phyloP scores from a whole-genome alignment of 192 early-diverging fungal species.

The Podila epigama region DNA sequence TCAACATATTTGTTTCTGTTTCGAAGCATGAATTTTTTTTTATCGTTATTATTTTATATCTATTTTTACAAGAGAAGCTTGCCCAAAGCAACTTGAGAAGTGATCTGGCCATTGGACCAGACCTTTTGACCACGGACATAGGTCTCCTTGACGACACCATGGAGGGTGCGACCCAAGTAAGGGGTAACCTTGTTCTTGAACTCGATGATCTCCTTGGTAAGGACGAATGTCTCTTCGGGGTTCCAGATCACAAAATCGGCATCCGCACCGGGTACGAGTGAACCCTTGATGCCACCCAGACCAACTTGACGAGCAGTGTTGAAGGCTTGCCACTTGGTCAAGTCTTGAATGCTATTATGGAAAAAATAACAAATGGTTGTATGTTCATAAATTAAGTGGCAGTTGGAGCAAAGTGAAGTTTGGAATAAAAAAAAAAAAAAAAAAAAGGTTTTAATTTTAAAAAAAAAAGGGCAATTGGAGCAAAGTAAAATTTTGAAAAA shows the following conservation, averaged over 20 bases:
- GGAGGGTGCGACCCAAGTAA: constrained; percentile 67
- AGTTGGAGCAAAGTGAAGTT: background rate
- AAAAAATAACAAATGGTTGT: background rate
- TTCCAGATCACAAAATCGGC: constrained; percentile 84
- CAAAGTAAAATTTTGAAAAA: background rate
- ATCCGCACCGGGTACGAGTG: constrained; percentile 71
- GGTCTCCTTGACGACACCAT: constrained; percentile 75
- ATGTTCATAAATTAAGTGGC: too few species aligned
- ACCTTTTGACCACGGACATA: constrained; percentile 69
- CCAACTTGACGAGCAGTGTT: constrained; percentile 68
- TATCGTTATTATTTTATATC: constrained; percentile 2
- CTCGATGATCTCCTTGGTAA: constrained; percentile 70
- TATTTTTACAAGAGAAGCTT: constrained; percentile 30
- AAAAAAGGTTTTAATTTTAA: constrained; percentile 5
- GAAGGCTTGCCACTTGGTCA: constrained; percentile 71
- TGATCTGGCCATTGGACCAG: constrained; percentile 37
- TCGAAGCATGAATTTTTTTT: background rate
- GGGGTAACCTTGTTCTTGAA: constrained; percentile 87
- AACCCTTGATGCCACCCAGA: constrained; percentile 71
- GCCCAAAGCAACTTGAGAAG: constrained; percentile 29
- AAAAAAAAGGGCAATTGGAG: background rate
- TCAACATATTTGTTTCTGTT: background rate
- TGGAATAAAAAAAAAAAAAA: background rate
- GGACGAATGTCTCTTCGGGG: constrained; percentile 66
- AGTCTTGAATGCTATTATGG: constrained; percentile 54